phyloP scores from a whole-genome alignment of 2,329 filamentous ascomycete species.

The Aciculosporium take region DNA sequence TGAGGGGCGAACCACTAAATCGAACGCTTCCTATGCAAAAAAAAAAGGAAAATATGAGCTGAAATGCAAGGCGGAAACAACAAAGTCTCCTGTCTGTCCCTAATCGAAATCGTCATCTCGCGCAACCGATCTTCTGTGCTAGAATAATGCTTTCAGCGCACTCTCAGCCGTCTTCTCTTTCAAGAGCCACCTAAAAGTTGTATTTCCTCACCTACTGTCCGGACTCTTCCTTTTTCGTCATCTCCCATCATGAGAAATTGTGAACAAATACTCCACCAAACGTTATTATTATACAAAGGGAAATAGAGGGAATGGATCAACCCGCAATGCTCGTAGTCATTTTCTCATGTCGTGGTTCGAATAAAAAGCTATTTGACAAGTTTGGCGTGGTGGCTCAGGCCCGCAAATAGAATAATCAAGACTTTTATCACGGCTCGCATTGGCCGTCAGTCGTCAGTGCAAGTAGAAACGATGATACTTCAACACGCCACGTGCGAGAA shows the following conservation, averaged over 20 bases:
- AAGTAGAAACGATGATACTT: neutral
- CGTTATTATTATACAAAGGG: constrained; percentile 7
- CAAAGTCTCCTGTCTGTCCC: neutral
- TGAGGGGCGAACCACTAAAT: neutral
- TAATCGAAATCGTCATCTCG: neutral
- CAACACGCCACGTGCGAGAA: neutral
- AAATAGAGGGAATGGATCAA: constrained; percentile 6
- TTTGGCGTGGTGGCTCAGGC: neutral
- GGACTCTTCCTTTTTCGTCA: constrained; percentile 1
- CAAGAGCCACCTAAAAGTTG: neutral
- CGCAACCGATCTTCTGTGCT: neutral
- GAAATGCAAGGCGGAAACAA: neutral
- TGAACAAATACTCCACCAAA: neutral
- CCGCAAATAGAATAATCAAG: neutral
- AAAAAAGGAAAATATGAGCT: neutral
- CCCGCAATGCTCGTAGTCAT: constrained; percentile 8
- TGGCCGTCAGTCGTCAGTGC: neutral
- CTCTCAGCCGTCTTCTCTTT: neutral
- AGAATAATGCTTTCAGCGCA: neutral
- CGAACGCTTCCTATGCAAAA: constrained; percentile 6
- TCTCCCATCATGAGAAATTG: neutral
- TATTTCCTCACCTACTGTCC: neutral
- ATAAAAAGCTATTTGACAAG: constrained; percentile 9
- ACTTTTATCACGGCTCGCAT: neutral
- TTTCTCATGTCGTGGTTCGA: constrained; percentile 8